Evolutionary conservation across 768 basidiomycete species (phyloP), one percentile per base, ranked within the genome.

Genomic region (Sarcodon aspratus): DNA sequence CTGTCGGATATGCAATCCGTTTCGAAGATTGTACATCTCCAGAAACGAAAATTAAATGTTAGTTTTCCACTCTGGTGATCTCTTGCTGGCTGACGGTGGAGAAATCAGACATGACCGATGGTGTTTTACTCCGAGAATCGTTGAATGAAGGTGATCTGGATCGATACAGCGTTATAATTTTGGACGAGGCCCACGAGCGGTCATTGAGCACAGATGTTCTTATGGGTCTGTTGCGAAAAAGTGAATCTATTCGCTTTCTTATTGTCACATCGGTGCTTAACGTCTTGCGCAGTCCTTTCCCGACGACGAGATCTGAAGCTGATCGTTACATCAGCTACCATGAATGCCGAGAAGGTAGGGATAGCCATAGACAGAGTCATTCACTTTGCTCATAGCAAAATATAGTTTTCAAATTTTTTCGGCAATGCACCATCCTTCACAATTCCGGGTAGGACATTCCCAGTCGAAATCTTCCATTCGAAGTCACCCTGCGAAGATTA

Each of bases 401-500:
- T 18, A n/a, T 50, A 93, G 90, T 99, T 99, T 67, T 96, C 96
- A 12, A 69, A 67, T 11, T 98, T 99, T 65, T 99, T 96, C 57
- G 95, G 95, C 32, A 88, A 85, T 57, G 95, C 95, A 0, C 94
- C 94, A 0, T 85, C 79, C 33, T 99, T 89, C 67, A 97, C 92
- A 10, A 99, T 99, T 56, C 84, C 84, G 1, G 83, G 83, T 33
- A 85, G 96, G 47, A 98, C 96, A 7, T 99, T 99, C 70, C 96
- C 95, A 0, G 96, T 99, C 49, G 96, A 99, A 61, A 91, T 82
- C 27, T 90, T 85, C 70, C 95, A 96, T 66, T 76, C 90, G 17
- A 98, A 98, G 62, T 94, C 94, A 1, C 96, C 96, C 0, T 99
- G 95, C 59, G 96, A 99, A 62, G 96, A 99, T 63, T 99, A 99